Evolutionary conservation across 371 early-diverging fungal genomes (phyloP), one percentile per base, ranked within the genome.

Genomic region (Actinomortierella ambigua): DNA sequence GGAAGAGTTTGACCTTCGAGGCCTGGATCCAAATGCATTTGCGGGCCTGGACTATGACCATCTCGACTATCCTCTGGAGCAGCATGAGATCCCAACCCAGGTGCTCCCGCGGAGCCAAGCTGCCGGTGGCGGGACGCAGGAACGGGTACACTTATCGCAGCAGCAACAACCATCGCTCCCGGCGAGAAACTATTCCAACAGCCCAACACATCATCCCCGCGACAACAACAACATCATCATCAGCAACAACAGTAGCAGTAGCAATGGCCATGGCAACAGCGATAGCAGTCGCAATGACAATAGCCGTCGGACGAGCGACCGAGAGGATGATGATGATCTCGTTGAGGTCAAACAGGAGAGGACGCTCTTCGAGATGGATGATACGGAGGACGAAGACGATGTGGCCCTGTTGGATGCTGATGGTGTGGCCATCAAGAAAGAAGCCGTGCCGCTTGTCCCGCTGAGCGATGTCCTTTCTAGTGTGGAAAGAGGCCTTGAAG

Each of bases 321-420:
- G n/a, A n/a, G 22, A 48, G 34, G 18, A 48, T 5, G 8, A 46
- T 0, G 53, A 43, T 14, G 17, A 20, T 2, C 26, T 50, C 29
- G 47, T 23, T 0, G 5, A 29, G 29, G 48, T 66, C 44, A 67
- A 73, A 27, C 55, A 60, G 14, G 75, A 73, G 26, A 63, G 60
- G 27, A 48, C 48, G 8, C 60, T 63, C 1, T 20, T 73, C 26
- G 15, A 67, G 34, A 67, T 67, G 52, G 63, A 67, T 34, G 75
- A 73, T 22, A 67, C 63, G 60, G 68, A 73, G 24, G 68, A 67
- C 29, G 67, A 63, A 17, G 67, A 50, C 15, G 75, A 67, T 23
- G 60, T 60, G 34, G 34, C 11, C 7, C 34, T 34, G 34, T 11
- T 34, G 34, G 34, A 34, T 34, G 11, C 7, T 52, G 66, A 59